phyloP scores from a whole-genome alignment of 139 green algal genomes.

The Ostreobium quekettii region DNA sequence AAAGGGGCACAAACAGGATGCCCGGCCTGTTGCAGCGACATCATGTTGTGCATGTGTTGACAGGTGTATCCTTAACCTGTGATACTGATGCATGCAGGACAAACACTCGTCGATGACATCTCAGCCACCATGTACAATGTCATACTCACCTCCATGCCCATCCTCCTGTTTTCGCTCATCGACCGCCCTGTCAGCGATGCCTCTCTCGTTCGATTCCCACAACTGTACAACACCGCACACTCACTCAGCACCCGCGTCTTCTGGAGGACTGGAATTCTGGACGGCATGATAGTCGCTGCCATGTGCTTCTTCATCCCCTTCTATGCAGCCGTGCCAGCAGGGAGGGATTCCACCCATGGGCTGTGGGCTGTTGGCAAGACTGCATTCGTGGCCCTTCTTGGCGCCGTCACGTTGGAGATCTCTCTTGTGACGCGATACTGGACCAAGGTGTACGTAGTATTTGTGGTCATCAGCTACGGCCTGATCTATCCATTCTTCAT shows the following conservation, averaged over 20 bases:
- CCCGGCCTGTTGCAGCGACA: no score
- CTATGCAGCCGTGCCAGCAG: conserved; percentile 29
- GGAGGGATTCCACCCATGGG: conserved; percentile 9
- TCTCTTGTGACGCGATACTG: conserved; percentile 53
- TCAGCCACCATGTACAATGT: conserved; percentile 43
- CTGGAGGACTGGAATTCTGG: conserved; percentile 47
- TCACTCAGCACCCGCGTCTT: conserved; percentile 43
- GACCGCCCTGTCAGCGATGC: conserved; percentile 14
- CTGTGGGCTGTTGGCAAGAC: conserved; percentile 35
- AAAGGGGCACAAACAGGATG: no score
- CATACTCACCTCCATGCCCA: conserved; percentile 36
- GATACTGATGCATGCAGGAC: conserved; percentile 9
- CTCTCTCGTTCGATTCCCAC: conserved; percentile 6
- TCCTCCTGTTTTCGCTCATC: conserved; percentile 35
- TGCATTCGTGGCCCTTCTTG: conserved; percentile 46
- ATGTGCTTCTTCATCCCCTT: conserved; percentile 57
- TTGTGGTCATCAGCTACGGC: conserved; percentile 46
- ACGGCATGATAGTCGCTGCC: conserved; percentile 31
- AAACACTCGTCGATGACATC: conserved; percentile 35
- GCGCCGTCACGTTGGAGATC: conserved; percentile 55
- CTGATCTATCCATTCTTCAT: conserved; percentile 53
- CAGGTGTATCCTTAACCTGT: no score
- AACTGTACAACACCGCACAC: conserved; percentile 42
- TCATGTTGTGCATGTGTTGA: no score
- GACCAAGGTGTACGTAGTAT: conserved; percentile 47